These are phyloP conservation scores for Rhizopus stolonifer DNA, from an alignment of 371 early-diverging fungal genomes.

Conservation along the genomic window DNA sequence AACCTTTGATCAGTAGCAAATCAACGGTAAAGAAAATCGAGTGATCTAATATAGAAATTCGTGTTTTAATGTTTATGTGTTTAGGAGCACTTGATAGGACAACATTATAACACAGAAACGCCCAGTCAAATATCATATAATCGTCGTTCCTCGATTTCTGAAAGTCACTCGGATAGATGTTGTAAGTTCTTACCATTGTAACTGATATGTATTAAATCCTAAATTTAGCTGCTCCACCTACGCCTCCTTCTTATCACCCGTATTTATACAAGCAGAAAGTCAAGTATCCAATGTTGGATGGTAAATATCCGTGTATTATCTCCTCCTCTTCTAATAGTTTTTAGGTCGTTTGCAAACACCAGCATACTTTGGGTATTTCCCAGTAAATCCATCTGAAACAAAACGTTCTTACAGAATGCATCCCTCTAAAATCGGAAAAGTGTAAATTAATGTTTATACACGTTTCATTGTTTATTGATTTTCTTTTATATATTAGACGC, in stretches of 20 bases:
- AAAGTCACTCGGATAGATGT: neutral
- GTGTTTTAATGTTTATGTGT: too few relatives aligned
- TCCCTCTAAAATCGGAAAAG: neutral
- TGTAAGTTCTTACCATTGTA: neutral
- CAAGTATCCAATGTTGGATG: neutral
- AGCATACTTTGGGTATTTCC: neutral
- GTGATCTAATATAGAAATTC: too few relatives aligned
- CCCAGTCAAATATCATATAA: too few relatives aligned
- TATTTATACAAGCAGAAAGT: neutral
- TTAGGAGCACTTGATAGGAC: too few relatives aligned
- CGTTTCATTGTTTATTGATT: neutral
- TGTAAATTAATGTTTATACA: neutral
- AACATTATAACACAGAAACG: too few relatives aligned
- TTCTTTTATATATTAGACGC: too few relatives aligned
- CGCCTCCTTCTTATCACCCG: neutral
- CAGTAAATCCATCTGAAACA: neutral
- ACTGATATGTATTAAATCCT: neutral
- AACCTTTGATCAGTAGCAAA: too few relatives aligned
- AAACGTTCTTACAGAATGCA: neutral
- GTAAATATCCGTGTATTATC: neutral
- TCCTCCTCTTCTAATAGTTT: too few relatives aligned
- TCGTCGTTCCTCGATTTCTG: neutral
- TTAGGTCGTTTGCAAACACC: neutral
- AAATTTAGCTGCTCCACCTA: neutral
- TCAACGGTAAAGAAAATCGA: too few relatives aligned